Percentiles rank a stretch among this genome's conserved stretches.
These are phyloP conservation scores for Cercospora brassicicola DNA, from an alignment of 2,329 filamentous ascomycete genomes.

Conservation along the genomic window DNA sequence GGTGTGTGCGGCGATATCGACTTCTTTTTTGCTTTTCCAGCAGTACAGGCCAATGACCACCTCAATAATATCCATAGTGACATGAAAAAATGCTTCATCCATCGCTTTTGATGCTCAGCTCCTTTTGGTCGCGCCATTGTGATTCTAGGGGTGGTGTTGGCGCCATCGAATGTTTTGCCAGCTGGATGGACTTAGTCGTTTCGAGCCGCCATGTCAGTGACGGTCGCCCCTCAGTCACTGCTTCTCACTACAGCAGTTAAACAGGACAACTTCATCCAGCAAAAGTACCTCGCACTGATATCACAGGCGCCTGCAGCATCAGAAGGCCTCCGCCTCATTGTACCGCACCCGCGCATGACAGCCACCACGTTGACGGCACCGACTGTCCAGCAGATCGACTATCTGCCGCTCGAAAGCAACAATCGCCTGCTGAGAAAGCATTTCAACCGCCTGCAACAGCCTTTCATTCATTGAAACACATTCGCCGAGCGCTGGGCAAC, in stretches of 20 bases:
- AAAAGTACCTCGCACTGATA: not conserved
- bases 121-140: not conserved
- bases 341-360: not conserved
- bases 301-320: not conserved
- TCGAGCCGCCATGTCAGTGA: not conserved
- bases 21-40: not conserved
- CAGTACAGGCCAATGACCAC: not conserved
- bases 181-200: not conserved
- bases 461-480: not conserved
- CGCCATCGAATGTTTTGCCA: not conserved
- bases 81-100: not conserved
- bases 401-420: not conserved
- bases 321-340: not conserved
- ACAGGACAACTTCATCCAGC: not conserved
- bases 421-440: not conserved
- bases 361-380: not conserved
- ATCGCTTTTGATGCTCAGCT: not conserved
- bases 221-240: not conserved
- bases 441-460: not conserved
- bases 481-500: not conserved
- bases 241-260: too few relatives aligned
- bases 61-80: not conserved
- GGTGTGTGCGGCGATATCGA: not conserved
- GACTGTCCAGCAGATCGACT: not conserved
- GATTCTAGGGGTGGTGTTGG: not conserved